phyloP scores from a whole-genome alignment of 31 red algal genomes.

The Odonthalia washingtoniensis region DNA sequence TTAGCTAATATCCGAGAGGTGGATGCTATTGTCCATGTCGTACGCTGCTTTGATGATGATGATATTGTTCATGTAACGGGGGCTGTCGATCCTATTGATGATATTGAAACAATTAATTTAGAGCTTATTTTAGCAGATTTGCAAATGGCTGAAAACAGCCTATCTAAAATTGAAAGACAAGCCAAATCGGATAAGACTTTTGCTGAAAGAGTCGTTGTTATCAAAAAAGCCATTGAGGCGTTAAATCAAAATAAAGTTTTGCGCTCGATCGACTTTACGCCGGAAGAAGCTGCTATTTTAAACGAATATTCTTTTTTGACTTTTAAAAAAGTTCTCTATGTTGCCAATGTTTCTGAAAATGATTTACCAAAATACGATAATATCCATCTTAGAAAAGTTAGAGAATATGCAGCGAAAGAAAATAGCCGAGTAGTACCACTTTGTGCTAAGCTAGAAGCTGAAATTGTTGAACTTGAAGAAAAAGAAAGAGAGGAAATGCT shows the following conservation, averaged over 20 bases:
- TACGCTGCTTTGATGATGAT: conserved; percentile 86
- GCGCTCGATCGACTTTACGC: conserved; percentile 59
- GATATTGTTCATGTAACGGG: conserved; percentile 84
- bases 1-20: conserved; percentile 83
- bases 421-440: conserved; percentile 59
- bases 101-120: conserved; percentile 80
- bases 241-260: conserved; percentile 71
- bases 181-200: conserved; percentile 46
- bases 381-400: conserved; percentile 78
- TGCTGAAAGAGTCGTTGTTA: conserved; percentile 45
- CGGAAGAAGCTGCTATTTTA: conserved; percentile 71
- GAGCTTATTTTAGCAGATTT: conserved; percentile 81
- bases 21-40: conserved; percentile 89
- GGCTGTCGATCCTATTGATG: conserved; percentile 70
- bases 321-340: conserved; percentile 91
- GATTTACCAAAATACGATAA: conserved; percentile 26
- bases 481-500: conserved; percentile 68
- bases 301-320: conserved; percentile 83
- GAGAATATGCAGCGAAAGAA: conserved; percentile 70
- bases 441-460: conserved; percentile 78
- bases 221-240: conserved; percentile 66
- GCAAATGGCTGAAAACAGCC: conserved; percentile 69
- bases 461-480: conserved; percentile 59
- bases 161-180: conserved; percentile 6
- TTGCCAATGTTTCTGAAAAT: conserved; percentile 53